Evolutionary conservation across 306 rosid genomes (phyloP), one percentile per base, ranked within the genome.

Genomic region (Carpinus viminea): DNA sequence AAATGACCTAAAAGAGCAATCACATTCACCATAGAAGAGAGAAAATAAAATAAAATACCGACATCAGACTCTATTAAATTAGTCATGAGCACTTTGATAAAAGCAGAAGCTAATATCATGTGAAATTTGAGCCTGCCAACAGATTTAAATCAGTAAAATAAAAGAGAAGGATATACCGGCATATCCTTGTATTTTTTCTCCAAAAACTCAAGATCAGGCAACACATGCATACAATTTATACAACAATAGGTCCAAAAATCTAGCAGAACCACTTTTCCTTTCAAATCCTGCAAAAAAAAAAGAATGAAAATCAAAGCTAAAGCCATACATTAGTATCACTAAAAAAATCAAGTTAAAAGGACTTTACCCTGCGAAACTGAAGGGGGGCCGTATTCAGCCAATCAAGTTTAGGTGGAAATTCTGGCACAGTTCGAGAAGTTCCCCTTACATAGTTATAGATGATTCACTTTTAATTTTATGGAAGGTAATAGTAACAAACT

Each of bases 231-330:
- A 80, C 98, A 94, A 78, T 94, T 94, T 80, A 94, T 89, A 79
- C 98, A 94, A 79, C 98, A 92, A 70, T 94, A 94, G 72, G 97
- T 94, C 97, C 98, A 94, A 72, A 94, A 92, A 85, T 94, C 97
- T 45, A 94, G 91, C 70, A 94, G 75, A 78, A 94, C 97, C 84
- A 92, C 90, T 86, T 92, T 92, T 81, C 98, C 97, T 89, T 89
- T 94, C 82, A 94, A 86, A 62, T 94, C 97, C 98, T 94, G 96
- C 80, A 75, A 88, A 82, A 80, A 46, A 34, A 61, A 70, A n/a
- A 78, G 4, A 38, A 72, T 72, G 59, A 43, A 45, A 54, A 61
- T 59, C 78, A 79, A 76, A 74, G 56, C 31, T 31, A 68, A 60
- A 34, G 50, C 65, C 12, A 20, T 43, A 79, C 34, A 80, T 77